Conservation (phyloP, 140 eudicot genomes). For the Cichorium intybus region DNA sequence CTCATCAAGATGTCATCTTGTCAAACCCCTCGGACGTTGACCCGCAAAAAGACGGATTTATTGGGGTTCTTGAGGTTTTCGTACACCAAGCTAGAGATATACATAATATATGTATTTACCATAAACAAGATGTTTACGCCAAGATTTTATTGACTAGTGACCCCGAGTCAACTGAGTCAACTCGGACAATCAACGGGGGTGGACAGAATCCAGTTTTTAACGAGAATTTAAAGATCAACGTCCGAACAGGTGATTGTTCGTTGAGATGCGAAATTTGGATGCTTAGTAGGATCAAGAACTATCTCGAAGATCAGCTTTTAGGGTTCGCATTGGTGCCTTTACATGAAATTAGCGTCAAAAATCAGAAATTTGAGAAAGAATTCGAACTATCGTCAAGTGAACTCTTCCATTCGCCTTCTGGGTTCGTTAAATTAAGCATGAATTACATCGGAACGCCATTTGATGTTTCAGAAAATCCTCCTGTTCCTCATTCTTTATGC, state of each 20-base stretch:
- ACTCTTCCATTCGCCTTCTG: slow-evolving; percentile 76
- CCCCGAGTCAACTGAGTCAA: slow-evolving; percentile 54
- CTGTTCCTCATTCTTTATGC: slow-evolving; percentile 16
- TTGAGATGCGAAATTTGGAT: slow-evolving; percentile 89
- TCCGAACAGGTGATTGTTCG: slow-evolving; percentile 49
- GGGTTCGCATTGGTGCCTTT: slow-evolving; percentile 79
- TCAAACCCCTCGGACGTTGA: slow-evolving; percentile 22
- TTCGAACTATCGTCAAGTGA: slow-evolving; percentile 74
- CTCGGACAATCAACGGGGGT: slow-evolving; percentile 70
- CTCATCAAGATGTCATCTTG: slow-evolving; percentile 15
- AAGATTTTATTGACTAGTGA: slow-evolving; percentile 69
- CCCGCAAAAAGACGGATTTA: slow-evolving; percentile 24
- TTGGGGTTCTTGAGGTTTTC: slow-evolving; percentile 48
- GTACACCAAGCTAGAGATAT: slow-evolving; percentile 55
- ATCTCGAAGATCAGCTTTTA: slow-evolving; percentile 85
- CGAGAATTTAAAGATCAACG: slow-evolving; percentile 48
- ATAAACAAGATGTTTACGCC: slow-evolving; percentile 63
- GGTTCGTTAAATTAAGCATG: slow-evolving; percentile 63
- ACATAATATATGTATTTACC: slow-evolving; percentile 53
- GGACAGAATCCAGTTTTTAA: slow-evolving; percentile 81
- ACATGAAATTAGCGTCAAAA: slow-evolving; percentile 46
- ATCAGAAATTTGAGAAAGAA: slow-evolving; percentile 59
- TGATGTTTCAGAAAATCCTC: slow-evolving; percentile 54
- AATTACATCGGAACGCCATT: slow-evolving; percentile 57
- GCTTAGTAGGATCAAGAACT: slow-evolving; percentile 80